Percentiles rank a stretch among this genome's conserved stretches.
phyloP scores from a whole-genome alignment of 140 eudicot species.

The Anethum foeniculum region DNA sequence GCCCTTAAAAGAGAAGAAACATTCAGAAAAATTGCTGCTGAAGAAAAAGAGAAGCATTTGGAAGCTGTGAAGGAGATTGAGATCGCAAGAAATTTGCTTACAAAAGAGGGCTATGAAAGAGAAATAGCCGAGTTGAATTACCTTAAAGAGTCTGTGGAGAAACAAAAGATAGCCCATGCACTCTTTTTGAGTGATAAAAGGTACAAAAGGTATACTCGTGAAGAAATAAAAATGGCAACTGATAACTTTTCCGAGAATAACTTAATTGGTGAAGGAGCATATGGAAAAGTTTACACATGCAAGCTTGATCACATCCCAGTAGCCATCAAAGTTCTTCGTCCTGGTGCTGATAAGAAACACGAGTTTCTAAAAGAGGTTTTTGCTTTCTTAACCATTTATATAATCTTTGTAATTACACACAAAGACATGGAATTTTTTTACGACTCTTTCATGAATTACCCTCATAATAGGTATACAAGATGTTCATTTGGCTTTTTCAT shows the following conservation, averaged over 20 bases:
- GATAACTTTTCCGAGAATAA: slow-evolving; percentile 41
- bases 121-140: slow-evolving; percentile 64
- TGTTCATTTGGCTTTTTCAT: neutral
- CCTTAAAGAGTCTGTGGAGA: slow-evolving; percentile 52
- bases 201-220: slow-evolving; percentile 49
- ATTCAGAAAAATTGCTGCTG: slow-evolving; percentile 60
- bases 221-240: slow-evolving; percentile 62
- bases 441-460: neutral
- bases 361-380: slow-evolving; percentile 80
- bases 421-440: neutral
- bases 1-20: slow-evolving; percentile 62
- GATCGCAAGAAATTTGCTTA: slow-evolving; percentile 43
- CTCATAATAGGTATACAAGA: neutral
- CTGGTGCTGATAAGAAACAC: slow-evolving; percentile 59
- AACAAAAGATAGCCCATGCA: slow-evolving; percentile 50
- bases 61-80: slow-evolving; percentile 56
- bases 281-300: slow-evolving; percentile 79
- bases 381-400: slow-evolving; percentile 3
- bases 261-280: slow-evolving; percentile 82
- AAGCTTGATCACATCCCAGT: slow-evolving; percentile 68
- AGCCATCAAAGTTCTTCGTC: slow-evolving; percentile 75
- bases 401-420: neutral
- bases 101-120: slow-evolving; percentile 59
- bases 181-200: slow-evolving; percentile 47
- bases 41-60: slow-evolving; percentile 64